Percentiles rank a stretch among this genome's conserved stretches.
These are phyloP conservation scores for Fagopyrum tataricum DNA, from an alignment of 148 eudicot species.

Conservation along the genomic window DNA sequence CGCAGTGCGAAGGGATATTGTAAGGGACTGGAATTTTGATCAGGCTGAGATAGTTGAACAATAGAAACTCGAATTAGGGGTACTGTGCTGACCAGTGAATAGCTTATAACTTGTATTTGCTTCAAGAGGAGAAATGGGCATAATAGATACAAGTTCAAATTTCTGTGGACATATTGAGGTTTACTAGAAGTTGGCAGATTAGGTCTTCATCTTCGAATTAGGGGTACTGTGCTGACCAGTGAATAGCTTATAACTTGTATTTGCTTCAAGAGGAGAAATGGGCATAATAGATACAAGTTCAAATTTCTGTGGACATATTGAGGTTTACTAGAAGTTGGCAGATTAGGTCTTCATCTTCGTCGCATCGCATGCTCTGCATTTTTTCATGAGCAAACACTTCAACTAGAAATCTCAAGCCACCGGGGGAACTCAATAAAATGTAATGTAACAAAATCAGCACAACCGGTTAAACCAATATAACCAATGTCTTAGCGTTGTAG, in stretches of 20 bases:
- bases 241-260: not conserved
- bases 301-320: conserved; percentile 7
- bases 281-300: not conserved
- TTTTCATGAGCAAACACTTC: too few species aligned
- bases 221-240: not conserved
- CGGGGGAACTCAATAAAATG: too few species aligned
- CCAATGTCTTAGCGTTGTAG: too few species aligned
- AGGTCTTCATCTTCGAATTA: not conserved
- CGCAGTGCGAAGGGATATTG: conserved; percentile 77
- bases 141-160: not conserved
- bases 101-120: not conserved
- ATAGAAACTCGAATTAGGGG: not conserved
- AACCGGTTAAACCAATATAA: too few species aligned
- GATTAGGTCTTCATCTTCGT: not conserved
- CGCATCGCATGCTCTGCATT: too few species aligned
- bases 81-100: not conserved
- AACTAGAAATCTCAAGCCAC: too few species aligned
- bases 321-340: conserved; percentile 1
- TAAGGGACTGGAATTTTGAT: conserved; percentile 80
- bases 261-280: not conserved
- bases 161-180: conserved; percentile 5
- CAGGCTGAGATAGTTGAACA: conserved; percentile 31
- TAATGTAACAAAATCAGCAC: too few species aligned
- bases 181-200: not conserved
- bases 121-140: not conserved